phyloP scores from a whole-genome alignment of 2,329 filamentous ascomycete genomes.

The Talaromyces sp. region DNA sequence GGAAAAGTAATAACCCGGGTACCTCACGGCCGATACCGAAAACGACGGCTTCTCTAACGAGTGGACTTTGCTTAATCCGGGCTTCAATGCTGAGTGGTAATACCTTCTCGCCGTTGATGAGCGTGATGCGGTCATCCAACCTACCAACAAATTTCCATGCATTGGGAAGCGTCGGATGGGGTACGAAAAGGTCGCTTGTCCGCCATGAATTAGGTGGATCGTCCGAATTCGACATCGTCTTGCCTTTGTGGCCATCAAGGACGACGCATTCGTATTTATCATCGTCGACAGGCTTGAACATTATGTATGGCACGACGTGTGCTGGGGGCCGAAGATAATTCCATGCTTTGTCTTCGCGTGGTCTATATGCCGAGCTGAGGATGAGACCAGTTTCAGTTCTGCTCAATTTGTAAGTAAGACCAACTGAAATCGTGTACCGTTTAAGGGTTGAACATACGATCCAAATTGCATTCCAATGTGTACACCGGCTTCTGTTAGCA shows the following conservation, averaged over 20 bases:
- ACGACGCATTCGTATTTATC: conserved; percentile 8
- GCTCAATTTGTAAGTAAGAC: not conserved
- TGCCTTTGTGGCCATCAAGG: conserved; percentile 8
- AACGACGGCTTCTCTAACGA: conserved; percentile 56
- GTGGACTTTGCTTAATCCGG: conserved; percentile 50
- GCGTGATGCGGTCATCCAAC: conserved; percentile 46
- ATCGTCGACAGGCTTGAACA: conserved; percentile 4
- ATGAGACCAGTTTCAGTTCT: conserved; percentile 9
- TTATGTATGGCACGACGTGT: conserved; percentile 7
- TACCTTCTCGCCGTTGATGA: conserved; percentile 52
- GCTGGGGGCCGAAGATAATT: conserved; percentile 7
- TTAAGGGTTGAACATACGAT: conserved; percentile 1
- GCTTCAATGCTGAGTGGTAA: conserved; percentile 52
- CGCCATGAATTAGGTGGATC: conserved; percentile 1
- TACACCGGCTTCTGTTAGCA: conserved; percentile 51
- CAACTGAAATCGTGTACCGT: not conserved
- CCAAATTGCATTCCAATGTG: conserved; percentile 5
- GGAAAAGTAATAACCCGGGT: conserved; percentile 11
- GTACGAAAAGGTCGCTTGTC: conserved; percentile 7
- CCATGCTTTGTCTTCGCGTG: conserved; percentile 11
- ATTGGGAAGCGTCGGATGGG: conserved; percentile 8
- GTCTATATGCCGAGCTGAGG: conserved; percentile 3
- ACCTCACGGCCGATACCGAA: conserved; percentile 44
- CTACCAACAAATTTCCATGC: conserved; percentile 42
- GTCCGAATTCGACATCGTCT: conserved; percentile 7